A percentile compares a stretch with the other conserved stretches of the same genome.
These are phyloP conservation scores for Akebia trifoliata DNA, from an alignment of 164 flowering plant species.

Conservation along the genomic window DNA sequence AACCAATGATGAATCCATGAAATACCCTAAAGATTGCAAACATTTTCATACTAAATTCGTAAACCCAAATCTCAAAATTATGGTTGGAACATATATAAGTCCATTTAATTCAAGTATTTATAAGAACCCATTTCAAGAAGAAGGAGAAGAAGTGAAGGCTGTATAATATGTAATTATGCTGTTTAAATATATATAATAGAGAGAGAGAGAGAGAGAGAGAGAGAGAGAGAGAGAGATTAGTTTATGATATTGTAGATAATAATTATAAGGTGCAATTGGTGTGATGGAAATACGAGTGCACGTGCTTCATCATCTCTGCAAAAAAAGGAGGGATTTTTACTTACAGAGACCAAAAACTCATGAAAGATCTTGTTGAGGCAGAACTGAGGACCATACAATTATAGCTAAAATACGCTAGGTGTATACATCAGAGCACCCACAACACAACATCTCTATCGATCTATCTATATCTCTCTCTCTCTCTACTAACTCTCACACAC, in stretches of 20 bases:
- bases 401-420: constrained; percentile 10
- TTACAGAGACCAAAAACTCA: constrained; percentile 31
- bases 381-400: constrained; percentile 11
- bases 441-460: constrained; percentile 4
- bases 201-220: constrained; percentile 18
- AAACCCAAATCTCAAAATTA: background rate
- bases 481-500: constrained; percentile 13
- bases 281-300: constrained; percentile 49
- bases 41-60: background rate
- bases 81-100: constrained; percentile 4
- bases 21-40: background rate
- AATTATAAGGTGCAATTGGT: constrained; percentile 31
- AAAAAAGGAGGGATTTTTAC: constrained; percentile 15
- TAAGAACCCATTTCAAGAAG: constrained; percentile 4
- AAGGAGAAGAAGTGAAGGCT: constrained; percentile 8
- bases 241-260: constrained; percentile 3
- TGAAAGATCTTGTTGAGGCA: constrained; percentile 23
- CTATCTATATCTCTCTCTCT: constrained; percentile 13
- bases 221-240: constrained; percentile 20
- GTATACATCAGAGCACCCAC: constrained; percentile 7
- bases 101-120: background rate
- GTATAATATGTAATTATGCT: constrained; percentile 5
- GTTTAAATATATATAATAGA: constrained; percentile 13
- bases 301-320: constrained; percentile 60
- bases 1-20: constrained; percentile 1